Base-by-base conservation (phyloP, 768 basidiomycete genomes). In the Phanerochaete sordida region DNA sequence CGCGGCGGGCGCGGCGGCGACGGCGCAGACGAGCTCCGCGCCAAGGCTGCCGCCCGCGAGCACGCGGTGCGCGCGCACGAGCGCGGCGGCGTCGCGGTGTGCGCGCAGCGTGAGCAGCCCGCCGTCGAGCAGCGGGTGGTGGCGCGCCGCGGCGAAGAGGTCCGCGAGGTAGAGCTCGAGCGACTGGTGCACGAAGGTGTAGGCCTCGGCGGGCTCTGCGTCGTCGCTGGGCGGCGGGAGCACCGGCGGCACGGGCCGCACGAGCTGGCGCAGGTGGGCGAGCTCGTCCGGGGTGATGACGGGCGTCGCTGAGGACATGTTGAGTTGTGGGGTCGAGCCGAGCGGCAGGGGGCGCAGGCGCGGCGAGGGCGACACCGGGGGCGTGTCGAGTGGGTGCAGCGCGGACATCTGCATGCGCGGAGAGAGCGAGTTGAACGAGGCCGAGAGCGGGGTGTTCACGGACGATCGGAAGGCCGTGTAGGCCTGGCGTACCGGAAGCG, bases 91-190 rank as follows among this genome's bases (percentile, higher is more conserved):
- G 64, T 92, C 90, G 58, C 77, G 75, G 62, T 81, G 79, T 0
- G 87, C 80, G 35, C 79, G 80, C 21, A 77, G 79, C 1, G 85
- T 89, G 24, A 93, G 77, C 57, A 91, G 74, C 62, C 81, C 84
- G 16, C 81, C 87, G 60, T 93, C 91, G 19, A 93, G 73, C 50
- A 81, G 77, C 0, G 84, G 81, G 66, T 87, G 84, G 65, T 92
- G 88, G 7, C 91, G 83, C 24, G 85, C 80, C 2, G 91, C 90
- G 27, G 85, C 79, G 61, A 93, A 87, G 12, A 92, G 75, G 68
- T 92, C 89, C 11, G 84, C 79, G 7, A 90, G 75, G 66, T 92
- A 93, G n/a, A 86, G 73, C 7, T 73, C 73, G 8, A 93, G 77
- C 1, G 72, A 70, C 0, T 82, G 76, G 11, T 85, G 76, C 30